Percentiles rank a stretch among this genome's conserved stretches.
phyloP scores from a whole-genome alignment of 306 rosid genomes.

The Arachis stenosperma region DNA sequence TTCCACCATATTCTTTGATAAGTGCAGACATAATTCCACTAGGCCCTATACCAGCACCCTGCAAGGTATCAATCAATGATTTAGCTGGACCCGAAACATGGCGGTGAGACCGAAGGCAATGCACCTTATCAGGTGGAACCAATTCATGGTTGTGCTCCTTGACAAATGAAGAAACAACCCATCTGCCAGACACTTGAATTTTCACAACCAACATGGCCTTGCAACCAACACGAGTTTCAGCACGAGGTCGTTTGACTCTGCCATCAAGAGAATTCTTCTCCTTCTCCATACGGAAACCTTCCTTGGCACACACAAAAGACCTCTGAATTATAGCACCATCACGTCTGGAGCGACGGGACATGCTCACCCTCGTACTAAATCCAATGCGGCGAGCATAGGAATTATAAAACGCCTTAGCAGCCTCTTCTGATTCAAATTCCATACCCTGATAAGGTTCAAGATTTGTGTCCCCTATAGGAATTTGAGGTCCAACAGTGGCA shows the following conservation, averaged over 20 bases:
- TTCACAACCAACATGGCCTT: conserved; percentile 60
- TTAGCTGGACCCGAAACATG: conserved; percentile 50
- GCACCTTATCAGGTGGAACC: conserved; percentile 48
- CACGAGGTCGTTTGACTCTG: conserved; percentile 52
- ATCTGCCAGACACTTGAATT: conserved; percentile 50
- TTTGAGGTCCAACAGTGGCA: conserved; percentile 22
- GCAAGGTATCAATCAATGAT: conserved; percentile 45
- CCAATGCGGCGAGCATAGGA: conserved; percentile 62
- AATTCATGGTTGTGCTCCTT: conserved; percentile 46
- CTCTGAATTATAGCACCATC: conserved; percentile 68
- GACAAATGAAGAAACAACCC: conserved; percentile 43
- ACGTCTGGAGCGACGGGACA: conserved; percentile 57
- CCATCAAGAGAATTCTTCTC: conserved; percentile 44
- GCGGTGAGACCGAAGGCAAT: conserved; percentile 47
- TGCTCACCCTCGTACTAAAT: conserved; percentile 59
- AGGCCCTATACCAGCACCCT: conserved; percentile 47
- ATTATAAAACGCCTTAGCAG: conserved; percentile 58
- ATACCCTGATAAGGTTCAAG: conserved; percentile 55
- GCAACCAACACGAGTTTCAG: conserved; percentile 51
- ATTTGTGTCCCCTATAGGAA: conserved; percentile 42
- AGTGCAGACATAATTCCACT: conserved; percentile 50
- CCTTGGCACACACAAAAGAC: conserved; percentile 61
- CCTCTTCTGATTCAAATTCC: conserved; percentile 67
- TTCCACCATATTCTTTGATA: conserved; percentile 42
- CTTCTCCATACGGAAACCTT: conserved; percentile 59